Evolutionary conservation across 164 flowering plant species (phyloP), one percentile per base, ranked within the genome.

Genomic region (Taxillus chinensis): DNA sequence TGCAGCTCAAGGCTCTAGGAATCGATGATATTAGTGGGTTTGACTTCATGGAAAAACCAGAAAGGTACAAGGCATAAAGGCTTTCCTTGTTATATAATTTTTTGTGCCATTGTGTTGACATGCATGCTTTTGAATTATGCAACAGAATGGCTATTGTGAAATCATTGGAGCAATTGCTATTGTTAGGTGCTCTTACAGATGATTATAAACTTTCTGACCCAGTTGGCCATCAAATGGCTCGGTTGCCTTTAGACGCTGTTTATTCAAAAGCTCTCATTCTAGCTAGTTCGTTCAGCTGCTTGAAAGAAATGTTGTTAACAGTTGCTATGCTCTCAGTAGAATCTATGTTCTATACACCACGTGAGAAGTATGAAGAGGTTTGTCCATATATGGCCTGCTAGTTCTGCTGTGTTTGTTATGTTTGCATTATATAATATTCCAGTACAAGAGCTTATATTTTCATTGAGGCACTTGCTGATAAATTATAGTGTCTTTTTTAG

Each of bases 321-420:
- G 97, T 93, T 70, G 83, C 99, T 17, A 83, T 90, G 95, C 96
- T 93, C 55, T 93, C 96, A 0, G 95, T 81, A 62, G 96, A 90
- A 73, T 93, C 97, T 11, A 87, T 89, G 15, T 90, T 87, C 74
- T 90, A 82, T 73, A 64, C 77, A 14, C 89, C 96, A 14, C 89
- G 89, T 60, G 96, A 90, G 41, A 89, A 86, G 76, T 63, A 71
- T 59, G 88, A 86, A 60, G 96, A 89, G 96, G 97, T 89, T 73
- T 61, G 64, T 45, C 7, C 39, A 2, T 54, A 8, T 54, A 4
- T 14, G 27, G 27, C 10, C 17, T 13, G 57, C 3, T 8, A 17
- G 39, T 27, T 27, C 4, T 27, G 8, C 6, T 51, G 2, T 51
- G 4, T 15, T 51, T 48, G 51, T 48, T 11, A 8, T 48, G 4